Evolutionary conservation across 2,329 filamentous ascomycete genomes (phyloP), one percentile per base, ranked within the genome.

Genomic region (Aspergillus thermomutatus): DNA sequence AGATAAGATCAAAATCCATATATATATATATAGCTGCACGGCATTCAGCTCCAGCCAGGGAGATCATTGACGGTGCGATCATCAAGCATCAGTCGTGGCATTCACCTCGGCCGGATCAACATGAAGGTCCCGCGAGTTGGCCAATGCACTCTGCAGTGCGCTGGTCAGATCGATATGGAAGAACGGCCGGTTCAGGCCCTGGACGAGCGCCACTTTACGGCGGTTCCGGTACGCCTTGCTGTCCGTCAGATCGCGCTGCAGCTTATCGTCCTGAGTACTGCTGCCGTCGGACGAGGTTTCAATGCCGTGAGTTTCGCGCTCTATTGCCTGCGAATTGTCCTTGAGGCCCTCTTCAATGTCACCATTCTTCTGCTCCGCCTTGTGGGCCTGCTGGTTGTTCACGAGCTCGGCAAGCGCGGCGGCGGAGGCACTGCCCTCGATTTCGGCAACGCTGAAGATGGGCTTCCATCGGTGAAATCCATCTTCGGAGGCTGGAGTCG

Each of bases 101-200:
- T 23, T 45, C 41, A 45, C 19, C 21, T 45, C 41, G 3, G 41
- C 41, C 17, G 53, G 31, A 37, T 48, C 49, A 25, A 48, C 14
- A 31, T 54, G 46, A 37, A 56, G 54, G 53, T 60, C 59, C 47
- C 57, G 56, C 73, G 91, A 83, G 64, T 95, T 96, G 28, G 87
- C 85, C 66, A 97, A 85, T 2, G 92, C 93, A 65, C 88, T 91
- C 74, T 97, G 90, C 64, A 97, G 75, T 6, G 94, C 94, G 67
- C 87, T 92, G 3, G 91, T 94, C 52, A 97, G 77, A 72, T 97
- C 94, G 53, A 96, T 85, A 71, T 99, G 94, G 83, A 99, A 97
- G 64, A 97, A 83, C 4, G 94, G 93, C 64, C 90, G 80, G 73
- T 96, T 94, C 60, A 95, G 78, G n/a, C 93, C 90, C 63, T 92